These are phyloP conservation scores for Panellus pusillus DNA, from an alignment of 768 basidiomycete species.

Conservation along the genomic window DNA sequence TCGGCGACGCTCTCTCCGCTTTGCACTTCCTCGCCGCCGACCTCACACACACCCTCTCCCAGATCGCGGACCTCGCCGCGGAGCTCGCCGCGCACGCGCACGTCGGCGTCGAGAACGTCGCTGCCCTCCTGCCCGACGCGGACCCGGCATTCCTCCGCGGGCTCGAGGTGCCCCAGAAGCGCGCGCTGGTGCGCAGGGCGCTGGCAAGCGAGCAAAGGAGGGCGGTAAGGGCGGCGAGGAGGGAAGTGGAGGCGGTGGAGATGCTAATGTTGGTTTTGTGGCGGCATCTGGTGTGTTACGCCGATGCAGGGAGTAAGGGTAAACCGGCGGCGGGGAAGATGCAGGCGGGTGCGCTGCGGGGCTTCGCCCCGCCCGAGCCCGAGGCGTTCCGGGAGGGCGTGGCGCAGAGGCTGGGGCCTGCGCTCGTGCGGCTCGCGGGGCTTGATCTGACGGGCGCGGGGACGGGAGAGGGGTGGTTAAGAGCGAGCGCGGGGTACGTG, in stretches of 20 bases:
- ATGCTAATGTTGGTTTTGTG: constrained; percentile 79
- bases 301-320: constrained; percentile 36
- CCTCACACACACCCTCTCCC: constrained; percentile 59
- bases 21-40: constrained; percentile 62
- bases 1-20: constrained; percentile 72
- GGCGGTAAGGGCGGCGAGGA: constrained; percentile 48
- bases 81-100: constrained; percentile 75
- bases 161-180: constrained; percentile 67
- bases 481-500: constrained; percentile 67
- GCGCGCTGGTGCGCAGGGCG: constrained; percentile 61
- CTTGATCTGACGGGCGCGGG: constrained; percentile 45
- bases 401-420: constrained; percentile 52
- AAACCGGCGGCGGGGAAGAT: constrained; percentile 39
- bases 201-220: constrained; percentile 46
- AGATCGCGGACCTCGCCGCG: constrained; percentile 65
- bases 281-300: constrained; percentile 75
- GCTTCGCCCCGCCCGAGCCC: constrained; percentile 58
- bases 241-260: constrained; percentile 64
- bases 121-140: constrained; percentile 57
- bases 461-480: constrained; percentile 40
- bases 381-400: constrained; percentile 58
- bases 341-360: constrained; percentile 49
- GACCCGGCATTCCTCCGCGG: constrained; percentile 61
- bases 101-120: constrained; percentile 67
- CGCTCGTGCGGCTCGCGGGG: constrained; percentile 51